These are phyloP conservation scores for Diphasiastrum complanatum DNA, from an alignment of 83 land plant genomes.

Conservation along the genomic window DNA sequence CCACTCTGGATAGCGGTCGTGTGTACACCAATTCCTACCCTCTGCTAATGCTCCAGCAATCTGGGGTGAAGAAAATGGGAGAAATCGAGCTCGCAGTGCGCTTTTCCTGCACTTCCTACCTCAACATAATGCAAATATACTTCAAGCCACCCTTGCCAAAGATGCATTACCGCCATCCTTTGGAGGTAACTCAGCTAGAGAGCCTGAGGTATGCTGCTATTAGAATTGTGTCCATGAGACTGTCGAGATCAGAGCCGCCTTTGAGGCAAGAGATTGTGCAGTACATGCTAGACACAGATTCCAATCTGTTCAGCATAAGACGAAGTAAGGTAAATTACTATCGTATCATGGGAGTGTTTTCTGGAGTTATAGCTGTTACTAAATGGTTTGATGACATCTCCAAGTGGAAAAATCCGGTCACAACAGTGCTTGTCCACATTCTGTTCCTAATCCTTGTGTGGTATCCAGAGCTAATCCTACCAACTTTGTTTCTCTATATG, in stretches of 20 bases:
- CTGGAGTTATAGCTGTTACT: slow-evolving; percentile 32
- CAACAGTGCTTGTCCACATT: slow-evolving; percentile 53
- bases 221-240: slow-evolving; percentile 62
- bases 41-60: slow-evolving; percentile 46
- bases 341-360: slow-evolving; percentile 49
- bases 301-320: slow-evolving; percentile 60
- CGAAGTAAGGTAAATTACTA: slow-evolving; percentile 64
- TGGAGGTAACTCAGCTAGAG: slow-evolving; percentile 49
- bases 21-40: slow-evolving; percentile 59
- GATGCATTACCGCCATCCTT: slow-evolving; percentile 81
- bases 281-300: slow-evolving; percentile 57
- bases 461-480: slow-evolving; percentile 67
- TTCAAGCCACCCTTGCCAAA: slow-evolving; percentile 66
- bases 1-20: slow-evolving; percentile 70
- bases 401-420: slow-evolving; percentile 58
- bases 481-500: slow-evolving; percentile 69
- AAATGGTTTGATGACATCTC: slow-evolving; percentile 44
- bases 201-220: slow-evolving; percentile 62
- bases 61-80: slow-evolving; percentile 78
- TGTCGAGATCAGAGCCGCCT: slow-evolving; percentile 59
- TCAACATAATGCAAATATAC: slow-evolving; percentile 53
- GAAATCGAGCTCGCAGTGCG: slow-evolving; percentile 72
- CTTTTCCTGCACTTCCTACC: slow-evolving; percentile 47
- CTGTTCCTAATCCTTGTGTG: slow-evolving; percentile 64
- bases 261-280: slow-evolving; percentile 51